phyloP scores from a whole-genome alignment of 2,329 filamentous ascomycete genomes.

The Fusarium veterinarium region DNA sequence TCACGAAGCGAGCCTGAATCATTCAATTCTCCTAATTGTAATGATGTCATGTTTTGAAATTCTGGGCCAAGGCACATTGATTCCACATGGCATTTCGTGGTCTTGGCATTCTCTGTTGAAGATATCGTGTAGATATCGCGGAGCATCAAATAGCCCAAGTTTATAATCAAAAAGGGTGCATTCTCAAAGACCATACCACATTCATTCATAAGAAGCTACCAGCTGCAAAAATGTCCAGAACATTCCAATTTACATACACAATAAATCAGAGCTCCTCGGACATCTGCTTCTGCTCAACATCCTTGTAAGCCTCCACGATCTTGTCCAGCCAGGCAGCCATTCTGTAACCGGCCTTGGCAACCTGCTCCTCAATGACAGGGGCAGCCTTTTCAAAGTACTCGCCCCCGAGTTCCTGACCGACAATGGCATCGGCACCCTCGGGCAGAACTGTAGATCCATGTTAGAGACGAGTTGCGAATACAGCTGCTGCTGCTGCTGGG shows the following conservation, averaged over 20 bases:
- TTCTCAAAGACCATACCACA: neutral
- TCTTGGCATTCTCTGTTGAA: neutral
- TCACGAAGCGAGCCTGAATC: slow-evolving; percentile 11
- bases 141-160: neutral
- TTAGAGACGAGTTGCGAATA: slow-evolving; percentile 29
- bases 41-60: slow-evolving; percentile 8
- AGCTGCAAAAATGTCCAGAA: neutral
- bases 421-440: slow-evolving; percentile 67
- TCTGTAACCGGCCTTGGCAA: slow-evolving; percentile 76
- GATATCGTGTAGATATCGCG: neutral
- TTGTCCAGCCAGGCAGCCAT: slow-evolving; percentile 75
- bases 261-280: slow-evolving; percentile 47
- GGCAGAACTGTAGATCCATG: slow-evolving; percentile 64
- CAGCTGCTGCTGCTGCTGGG: neutral
- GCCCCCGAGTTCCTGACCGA: slow-evolving; percentile 69
- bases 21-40: neutral
- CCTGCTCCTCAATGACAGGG: slow-evolving; percentile 72
- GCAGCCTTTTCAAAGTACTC: slow-evolving; percentile 73
- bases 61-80: neutral
- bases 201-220: neutral
- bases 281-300: slow-evolving; percentile 37
- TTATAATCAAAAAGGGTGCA: neutral
- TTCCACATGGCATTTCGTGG: slow-evolving; percentile 1
- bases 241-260: neutral
- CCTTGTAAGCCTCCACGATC: slow-evolving; percentile 60